Percentiles rank a stretch among this genome's conserved stretches.
Conservation (phyloP, 2,329 filamentous ascomycete species). For the Aspergillus quadricinctus region DNA sequence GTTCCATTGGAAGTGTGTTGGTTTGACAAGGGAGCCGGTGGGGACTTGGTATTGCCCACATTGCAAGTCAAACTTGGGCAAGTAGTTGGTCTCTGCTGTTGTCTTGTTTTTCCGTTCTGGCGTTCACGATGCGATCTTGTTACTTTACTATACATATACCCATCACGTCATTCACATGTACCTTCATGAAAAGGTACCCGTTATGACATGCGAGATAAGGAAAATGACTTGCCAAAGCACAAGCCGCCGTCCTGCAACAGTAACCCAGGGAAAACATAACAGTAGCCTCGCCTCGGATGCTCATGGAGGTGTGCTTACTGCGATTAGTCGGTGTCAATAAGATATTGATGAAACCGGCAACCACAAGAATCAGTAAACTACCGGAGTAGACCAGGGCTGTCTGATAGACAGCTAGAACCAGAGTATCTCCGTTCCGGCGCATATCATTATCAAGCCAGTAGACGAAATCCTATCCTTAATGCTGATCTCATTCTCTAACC, state of each 20-base stretch:
- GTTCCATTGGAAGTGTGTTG: conserved; percentile 64
- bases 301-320: no score
- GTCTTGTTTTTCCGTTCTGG: conserved; percentile 2
- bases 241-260: no score
- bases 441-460: neutral
- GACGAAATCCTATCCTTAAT: neutral
- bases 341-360: no score
- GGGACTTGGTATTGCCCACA: conserved; percentile 56
- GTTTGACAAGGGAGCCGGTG: conserved; percentile 56
- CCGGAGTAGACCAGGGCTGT: neutral
- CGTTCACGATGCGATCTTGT: neutral
- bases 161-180: conserved; percentile 14
- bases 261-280: no score
- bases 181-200: neutral
- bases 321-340: no score
- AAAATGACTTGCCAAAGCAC: no score
- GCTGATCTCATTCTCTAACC: neutral
- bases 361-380: no score
- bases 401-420: neutral
- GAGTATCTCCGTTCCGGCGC: neutral
- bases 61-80: conserved; percentile 42
- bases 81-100: conserved; percentile 17
- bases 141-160: conserved; percentile 17
- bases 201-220: neutral
- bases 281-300: no score